Percentiles rank a stretch among this genome's conserved stretches.
These are phyloP conservation scores for Panaeolus papilionaceus DNA, from an alignment of 768 basidiomycete genomes.

Conservation along the genomic window DNA sequence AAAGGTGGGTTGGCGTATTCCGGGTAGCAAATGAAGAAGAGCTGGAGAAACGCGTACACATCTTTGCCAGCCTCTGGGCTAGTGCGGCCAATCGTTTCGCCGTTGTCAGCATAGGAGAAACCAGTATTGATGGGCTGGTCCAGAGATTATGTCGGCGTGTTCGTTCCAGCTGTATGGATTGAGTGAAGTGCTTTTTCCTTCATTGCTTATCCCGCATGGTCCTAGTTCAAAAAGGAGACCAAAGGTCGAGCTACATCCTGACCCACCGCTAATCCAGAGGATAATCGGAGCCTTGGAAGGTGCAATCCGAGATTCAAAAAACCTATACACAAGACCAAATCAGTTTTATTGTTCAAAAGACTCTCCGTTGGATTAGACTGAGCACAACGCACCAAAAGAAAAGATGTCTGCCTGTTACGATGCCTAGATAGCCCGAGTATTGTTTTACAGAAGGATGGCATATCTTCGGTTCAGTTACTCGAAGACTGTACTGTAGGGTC, in stretches of 20 bases:
- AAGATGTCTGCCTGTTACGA: constrained; percentile 77
- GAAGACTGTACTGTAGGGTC: constrained; percentile 61
- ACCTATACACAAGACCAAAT: constrained; percentile 55
- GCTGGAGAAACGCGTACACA: constrained; percentile 83
- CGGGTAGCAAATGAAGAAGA: constrained; percentile 82
- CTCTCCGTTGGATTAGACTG: not conserved
- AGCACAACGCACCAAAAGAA: constrained; percentile 75
- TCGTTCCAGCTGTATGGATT: constrained; percentile 91
- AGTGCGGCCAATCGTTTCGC: constrained; percentile 74
- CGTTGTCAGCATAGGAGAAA: constrained; percentile 83
- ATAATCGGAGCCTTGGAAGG: constrained; percentile 84
- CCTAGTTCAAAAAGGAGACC: constrained; percentile 94
- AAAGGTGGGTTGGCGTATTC: constrained; percentile 74
- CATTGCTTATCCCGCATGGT: no score
- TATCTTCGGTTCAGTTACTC: constrained; percentile 68
- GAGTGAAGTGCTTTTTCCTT: no score
- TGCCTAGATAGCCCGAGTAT: constrained; percentile 84
- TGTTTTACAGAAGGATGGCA: constrained; percentile 82
- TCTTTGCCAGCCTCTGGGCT: constrained; percentile 90
- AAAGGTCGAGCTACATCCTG: constrained; percentile 74
- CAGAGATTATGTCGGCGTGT: constrained; percentile 76
- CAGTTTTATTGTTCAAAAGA: not conserved
- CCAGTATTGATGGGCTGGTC: constrained; percentile 90
- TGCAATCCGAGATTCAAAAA: constrained; percentile 80
- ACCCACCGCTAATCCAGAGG: constrained; percentile 90